Evolutionary conservation across 768 basidiomycete species (phyloP).

Genomic region (Boletus eberwhitei): DNA sequence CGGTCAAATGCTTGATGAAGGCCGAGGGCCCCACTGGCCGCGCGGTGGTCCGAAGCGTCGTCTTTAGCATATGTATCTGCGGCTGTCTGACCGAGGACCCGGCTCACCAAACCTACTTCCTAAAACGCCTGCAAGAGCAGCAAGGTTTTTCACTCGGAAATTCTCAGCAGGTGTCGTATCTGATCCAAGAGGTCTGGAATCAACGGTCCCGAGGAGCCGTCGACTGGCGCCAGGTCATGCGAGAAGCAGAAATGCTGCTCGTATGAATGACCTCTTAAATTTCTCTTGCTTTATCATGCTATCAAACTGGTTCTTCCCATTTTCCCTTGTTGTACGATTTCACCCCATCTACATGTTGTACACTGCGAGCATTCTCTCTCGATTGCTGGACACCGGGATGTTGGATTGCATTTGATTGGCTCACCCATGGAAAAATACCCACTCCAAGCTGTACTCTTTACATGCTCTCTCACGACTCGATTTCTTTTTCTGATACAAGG

Average conservation of each 20-base stretch:
- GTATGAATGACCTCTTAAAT: constrained; percentile 38
- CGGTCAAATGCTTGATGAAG: constrained; percentile 44
- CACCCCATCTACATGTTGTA: constrained; percentile 8
- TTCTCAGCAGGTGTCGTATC: constrained; percentile 46
- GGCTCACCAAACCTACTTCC: constrained; percentile 41
- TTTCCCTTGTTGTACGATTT: constrained; percentile 14
- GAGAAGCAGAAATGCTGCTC: constrained; percentile 50
- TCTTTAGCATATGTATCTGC: constrained; percentile 73
- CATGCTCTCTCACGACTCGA: constrained; percentile 5
- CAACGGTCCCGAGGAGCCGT: constrained; percentile 41
- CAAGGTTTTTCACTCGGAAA: constrained; percentile 60
- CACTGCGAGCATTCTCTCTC: constrained; percentile 4
- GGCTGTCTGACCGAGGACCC: constrained; percentile 62
- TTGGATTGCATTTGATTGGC: constrained; percentile 11
- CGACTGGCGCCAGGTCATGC: constrained; percentile 60
- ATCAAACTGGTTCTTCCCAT: constrained; percentile 1
- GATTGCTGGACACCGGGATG: constrained; percentile 22
- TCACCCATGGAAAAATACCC: constrained; percentile 22
- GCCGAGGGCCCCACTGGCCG: constrained; percentile 40
- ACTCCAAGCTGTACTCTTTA: constrained; percentile 22
- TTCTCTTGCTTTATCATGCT: constrained; percentile 3
- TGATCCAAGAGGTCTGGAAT: constrained; percentile 63
- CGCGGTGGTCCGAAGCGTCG: constrained; percentile 70
- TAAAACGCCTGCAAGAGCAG: constrained; percentile 47
- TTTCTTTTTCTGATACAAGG: not conserved